These are phyloP conservation scores for Rhizophora apiculata DNA, from an alignment of 345 rosid species.

Conservation along the genomic window DNA sequence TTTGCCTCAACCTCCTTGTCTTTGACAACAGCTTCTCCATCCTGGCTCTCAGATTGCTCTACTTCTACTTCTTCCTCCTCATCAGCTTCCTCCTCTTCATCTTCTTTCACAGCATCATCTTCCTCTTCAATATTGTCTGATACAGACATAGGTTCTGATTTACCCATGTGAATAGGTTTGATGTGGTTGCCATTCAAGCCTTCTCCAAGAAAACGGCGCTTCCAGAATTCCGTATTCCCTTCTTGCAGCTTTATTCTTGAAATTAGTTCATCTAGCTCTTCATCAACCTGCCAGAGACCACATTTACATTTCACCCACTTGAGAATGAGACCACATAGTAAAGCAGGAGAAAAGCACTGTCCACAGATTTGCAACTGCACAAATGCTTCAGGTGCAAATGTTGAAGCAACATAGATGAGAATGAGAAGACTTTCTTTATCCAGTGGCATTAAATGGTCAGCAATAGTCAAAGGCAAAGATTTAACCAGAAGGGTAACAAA, in stretches of 20 bases:
- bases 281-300: conserved; percentile 59
- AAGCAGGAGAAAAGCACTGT: not conserved
- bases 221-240: conserved; percentile 98
- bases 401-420: not conserved
- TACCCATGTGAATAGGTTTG: conserved; percentile 43
- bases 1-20: conserved; percentile 76
- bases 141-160: conserved; percentile 44
- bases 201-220: conserved; percentile 86
- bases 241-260: conserved; percentile 79
- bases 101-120: conserved; percentile 52
- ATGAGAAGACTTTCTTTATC: not conserved
- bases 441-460: too few species aligned
- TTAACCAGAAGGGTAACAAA: not conserved
- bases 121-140: conserved; percentile 50
- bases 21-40: conserved; percentile 55
- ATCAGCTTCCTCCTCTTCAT: conserved; percentile 51
- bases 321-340: not conserved
- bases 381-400: not conserved
- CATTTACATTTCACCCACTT: not conserved
- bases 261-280: conserved; percentile 80
- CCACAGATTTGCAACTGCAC: conserved; percentile 1
- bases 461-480: too few species aligned
- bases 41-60: conserved; percentile 60
- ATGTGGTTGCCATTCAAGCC: conserved; percentile 49
- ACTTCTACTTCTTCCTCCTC: conserved; percentile 38